Evolutionary conservation across 352 stramenopile genomes (phyloP).

Genomic region (Peronospora farinosa): DNA sequence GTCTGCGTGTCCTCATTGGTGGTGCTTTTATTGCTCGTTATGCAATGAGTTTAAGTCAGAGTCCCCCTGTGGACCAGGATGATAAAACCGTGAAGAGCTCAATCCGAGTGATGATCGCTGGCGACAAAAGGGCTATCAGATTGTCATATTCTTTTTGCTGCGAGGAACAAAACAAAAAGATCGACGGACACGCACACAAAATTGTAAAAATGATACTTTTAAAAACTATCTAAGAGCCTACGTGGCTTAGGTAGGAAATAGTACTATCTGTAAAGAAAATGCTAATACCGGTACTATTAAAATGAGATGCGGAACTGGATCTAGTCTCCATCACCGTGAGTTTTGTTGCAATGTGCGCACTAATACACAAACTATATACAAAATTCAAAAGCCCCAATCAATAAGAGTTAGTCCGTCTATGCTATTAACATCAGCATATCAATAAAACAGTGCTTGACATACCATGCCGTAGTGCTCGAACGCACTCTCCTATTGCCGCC

Average conservation of each 20-base stretch:
- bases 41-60: conserved; percentile 35
- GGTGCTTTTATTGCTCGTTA: conserved; percentile 4
- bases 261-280: not conserved
- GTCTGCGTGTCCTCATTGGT: conserved; percentile 1
- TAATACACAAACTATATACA: conserved; percentile 45
- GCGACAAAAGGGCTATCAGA: not conserved
- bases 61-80: conserved; percentile 22
- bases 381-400: not conserved
- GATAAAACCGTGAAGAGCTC: conserved; percentile 15
- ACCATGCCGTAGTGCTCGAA: conserved; percentile 73
- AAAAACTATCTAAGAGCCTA: not conserved
- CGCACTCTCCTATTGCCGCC: conserved; percentile 73
- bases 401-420: not conserved
- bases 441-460: conserved; percentile 12
- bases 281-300: no score
- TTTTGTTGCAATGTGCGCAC: conserved; percentile 66
- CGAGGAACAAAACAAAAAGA: conserved; percentile 6
- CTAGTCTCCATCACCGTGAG: conserved; percentile 32
- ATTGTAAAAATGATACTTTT: conserved; percentile 18
- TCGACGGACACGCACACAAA: conserved; percentile 12
- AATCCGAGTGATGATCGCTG: conserved; percentile 18
- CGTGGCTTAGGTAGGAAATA: conserved; percentile 8
- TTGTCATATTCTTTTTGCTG: conserved; percentile 3
- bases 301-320: conserved; percentile 4
- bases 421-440: not conserved